Evolutionary conservation across 176 grass and related monocot species (phyloP).

Genomic region (Avena eriantha): DNA sequence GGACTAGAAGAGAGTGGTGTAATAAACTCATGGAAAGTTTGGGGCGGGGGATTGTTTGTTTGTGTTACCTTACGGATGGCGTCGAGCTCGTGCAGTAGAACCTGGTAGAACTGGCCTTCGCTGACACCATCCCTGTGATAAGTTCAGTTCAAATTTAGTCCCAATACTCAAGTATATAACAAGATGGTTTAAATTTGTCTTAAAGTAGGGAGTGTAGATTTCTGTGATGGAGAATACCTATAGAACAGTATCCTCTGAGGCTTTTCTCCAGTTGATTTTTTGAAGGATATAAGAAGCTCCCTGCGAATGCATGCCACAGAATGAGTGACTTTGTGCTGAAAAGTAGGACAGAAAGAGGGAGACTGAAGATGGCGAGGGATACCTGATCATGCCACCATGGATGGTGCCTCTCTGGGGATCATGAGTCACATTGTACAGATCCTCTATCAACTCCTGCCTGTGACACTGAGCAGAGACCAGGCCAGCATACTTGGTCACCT

Average conservation of each 20-base stretch:
- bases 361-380: background rate
- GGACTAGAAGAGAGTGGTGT: background rate
- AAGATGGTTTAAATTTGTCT: background rate
- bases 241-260: conserved; percentile 86
- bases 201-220: background rate
- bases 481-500: conserved; percentile 95
- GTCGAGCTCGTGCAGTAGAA: conserved; percentile 81
- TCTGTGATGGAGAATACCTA: conserved; percentile 50
- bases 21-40: background rate
- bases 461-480: conserved; percentile 91
- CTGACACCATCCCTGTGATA: conserved; percentile 83
- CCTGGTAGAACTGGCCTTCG: conserved; percentile 94
- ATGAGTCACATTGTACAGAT: conserved; percentile 77
- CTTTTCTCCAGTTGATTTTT: conserved; percentile 72
- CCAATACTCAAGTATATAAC: background rate
- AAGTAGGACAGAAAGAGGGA: background rate
- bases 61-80: conserved; percentile 73
- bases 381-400: conserved; percentile 88
- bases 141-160: background rate
- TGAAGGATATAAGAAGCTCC: conserved; percentile 92
- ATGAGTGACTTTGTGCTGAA: background rate
- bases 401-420: conserved; percentile 72
- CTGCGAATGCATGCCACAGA: conserved; percentile 47
- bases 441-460: conserved; percentile 86
- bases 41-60: background rate